Conservation (phyloP, 2,329 filamentous ascomycete genomes). For the Penicillium sp. region DNA sequence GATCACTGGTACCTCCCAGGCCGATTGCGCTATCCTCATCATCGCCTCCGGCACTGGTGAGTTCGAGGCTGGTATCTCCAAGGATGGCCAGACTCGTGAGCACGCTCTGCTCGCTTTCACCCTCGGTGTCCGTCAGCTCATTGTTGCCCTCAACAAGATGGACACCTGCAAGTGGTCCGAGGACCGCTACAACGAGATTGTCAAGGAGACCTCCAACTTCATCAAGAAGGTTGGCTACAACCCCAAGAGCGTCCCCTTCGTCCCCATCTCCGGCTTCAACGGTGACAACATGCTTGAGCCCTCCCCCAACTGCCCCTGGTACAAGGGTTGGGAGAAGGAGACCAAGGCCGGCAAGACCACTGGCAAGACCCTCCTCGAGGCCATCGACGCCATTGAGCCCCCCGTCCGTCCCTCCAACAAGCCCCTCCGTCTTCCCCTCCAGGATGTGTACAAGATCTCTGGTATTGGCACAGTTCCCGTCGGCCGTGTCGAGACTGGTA, state of each 20-base stretch:
- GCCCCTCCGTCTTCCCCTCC: conserved; percentile 99
- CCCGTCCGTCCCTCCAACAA: conserved; percentile 95
- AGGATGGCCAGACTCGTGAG: conserved; percentile 99
- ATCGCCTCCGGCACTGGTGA: conserved; percentile 99
- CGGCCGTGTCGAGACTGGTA: conserved; percentile 99
- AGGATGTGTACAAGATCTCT: conserved; percentile 99
- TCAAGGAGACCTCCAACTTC: conserved; percentile 99
- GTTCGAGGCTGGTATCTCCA: conserved; percentile 99
- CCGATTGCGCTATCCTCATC: conserved; percentile 99
- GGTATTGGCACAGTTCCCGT: conserved; percentile 99
- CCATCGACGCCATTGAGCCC: conserved; percentile 93
- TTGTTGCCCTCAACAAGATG: conserved; percentile 99
- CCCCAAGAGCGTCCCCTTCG: conserved; percentile 97
- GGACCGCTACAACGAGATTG: conserved; percentile 96
- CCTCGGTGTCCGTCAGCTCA: conserved; percentile 99
- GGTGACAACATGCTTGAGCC: conserved; percentile 98
- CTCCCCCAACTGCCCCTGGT: conserved; percentile 97
- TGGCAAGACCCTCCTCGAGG: conserved; percentile 98
- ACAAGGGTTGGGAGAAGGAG: conserved; percentile 99
- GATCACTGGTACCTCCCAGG: conserved; percentile 99
- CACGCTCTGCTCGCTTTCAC: conserved; percentile 99
- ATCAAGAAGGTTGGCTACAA: conserved; percentile 99
- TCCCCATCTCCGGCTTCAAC: conserved; percentile 99
- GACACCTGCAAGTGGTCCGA: conserved; percentile 99
- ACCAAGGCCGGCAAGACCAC: conserved; percentile 81